phyloP scores from a whole-genome alignment of 768 basidiomycete genomes.

The Suillus subluteus region DNA sequence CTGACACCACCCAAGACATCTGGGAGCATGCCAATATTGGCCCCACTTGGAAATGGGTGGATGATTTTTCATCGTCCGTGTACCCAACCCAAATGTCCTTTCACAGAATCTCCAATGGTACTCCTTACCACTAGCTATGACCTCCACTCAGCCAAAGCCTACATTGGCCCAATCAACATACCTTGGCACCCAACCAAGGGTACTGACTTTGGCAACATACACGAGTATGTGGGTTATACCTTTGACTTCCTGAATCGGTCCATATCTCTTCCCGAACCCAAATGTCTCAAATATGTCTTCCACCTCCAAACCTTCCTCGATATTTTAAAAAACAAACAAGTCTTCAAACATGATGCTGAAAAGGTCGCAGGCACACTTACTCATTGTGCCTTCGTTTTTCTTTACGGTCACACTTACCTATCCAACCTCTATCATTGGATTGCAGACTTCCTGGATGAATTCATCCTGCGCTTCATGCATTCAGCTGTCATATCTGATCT shows the following conservation, averaged over 20 bases:
- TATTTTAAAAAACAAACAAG: background rate
- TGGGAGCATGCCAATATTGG: slow-evolving; percentile 24
- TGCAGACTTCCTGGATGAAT: no score
- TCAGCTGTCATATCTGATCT: no score
- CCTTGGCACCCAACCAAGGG: slow-evolving; percentile 27
- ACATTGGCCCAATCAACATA: slow-evolving; percentile 21
- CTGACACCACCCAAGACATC: slow-evolving; percentile 25
- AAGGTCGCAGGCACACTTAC: slow-evolving; percentile 36
- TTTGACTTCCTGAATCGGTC: slow-evolving; percentile 29
- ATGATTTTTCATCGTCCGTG: background rate
- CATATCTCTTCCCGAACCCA: slow-evolving; percentile 36
- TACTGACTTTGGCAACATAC: slow-evolving; percentile 23
- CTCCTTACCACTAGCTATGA: slow-evolving; percentile 1
- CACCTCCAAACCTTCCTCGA: background rate
- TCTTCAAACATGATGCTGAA: slow-evolving; percentile 8
- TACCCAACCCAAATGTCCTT: background rate
- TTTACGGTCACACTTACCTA: no score
- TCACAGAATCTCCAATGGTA: background rate
- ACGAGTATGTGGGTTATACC: slow-evolving; percentile 34
- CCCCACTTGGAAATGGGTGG: slow-evolving; percentile 13
- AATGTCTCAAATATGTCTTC: slow-evolving; percentile 23
- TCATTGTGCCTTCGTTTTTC: slow-evolving; percentile 22
- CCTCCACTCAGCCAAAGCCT: background rate
- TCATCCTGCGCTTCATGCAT: no score
- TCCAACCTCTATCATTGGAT: no score